Conservation (phyloP, 768 basidiomycete genomes). For the Pluteus cervinus region DNA sequence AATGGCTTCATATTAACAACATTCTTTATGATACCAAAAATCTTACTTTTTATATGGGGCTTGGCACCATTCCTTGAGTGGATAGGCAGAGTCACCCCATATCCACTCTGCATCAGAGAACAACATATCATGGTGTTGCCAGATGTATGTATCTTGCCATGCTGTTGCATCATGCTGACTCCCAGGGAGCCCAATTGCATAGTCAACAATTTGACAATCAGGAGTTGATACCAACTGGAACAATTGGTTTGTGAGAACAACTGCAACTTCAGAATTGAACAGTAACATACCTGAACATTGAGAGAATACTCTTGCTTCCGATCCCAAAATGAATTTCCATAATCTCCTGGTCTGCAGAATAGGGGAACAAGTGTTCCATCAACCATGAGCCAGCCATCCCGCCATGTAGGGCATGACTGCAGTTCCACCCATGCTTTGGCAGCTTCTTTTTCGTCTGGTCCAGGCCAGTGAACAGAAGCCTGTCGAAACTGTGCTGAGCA, state of each 20-base stretch:
- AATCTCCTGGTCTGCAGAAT: slow-evolving; percentile 19
- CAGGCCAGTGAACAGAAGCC: slow-evolving; percentile 22
- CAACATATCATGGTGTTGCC: slow-evolving; percentile 15
- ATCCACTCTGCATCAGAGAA: slow-evolving; percentile 21
- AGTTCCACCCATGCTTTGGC: slow-evolving; percentile 32
- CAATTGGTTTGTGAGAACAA: too few species aligned
- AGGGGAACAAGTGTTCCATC: slow-evolving; percentile 35
- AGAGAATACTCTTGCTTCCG: slow-evolving; percentile 30
- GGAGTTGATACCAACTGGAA: slow-evolving; percentile 19
- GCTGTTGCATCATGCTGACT: slow-evolving; percentile 31
- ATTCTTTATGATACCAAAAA: too few species aligned
- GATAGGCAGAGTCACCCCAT: slow-evolving; percentile 35
- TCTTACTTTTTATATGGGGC: slow-evolving; percentile 13
- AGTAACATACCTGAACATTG: slow-evolving; percentile 22
- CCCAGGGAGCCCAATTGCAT: slow-evolving; percentile 23
- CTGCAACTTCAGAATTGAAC: background rate
- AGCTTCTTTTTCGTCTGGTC: slow-evolving; percentile 21
- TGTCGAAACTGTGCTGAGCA: slow-evolving; percentile 14
- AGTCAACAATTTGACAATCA: slow-evolving; percentile 29
- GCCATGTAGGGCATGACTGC: slow-evolving; percentile 26
- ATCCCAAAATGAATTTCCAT: slow-evolving; percentile 29
- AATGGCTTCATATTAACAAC: too few species aligned
- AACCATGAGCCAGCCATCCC: slow-evolving; percentile 26
- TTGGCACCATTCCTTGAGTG: slow-evolving; percentile 12
- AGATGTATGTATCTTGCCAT: slow-evolving; percentile 17